These are phyloP conservation scores for Ophiostoma ulmi DNA, from an alignment of 2,329 filamentous ascomycete genomes.

Conservation along the genomic window DNA sequence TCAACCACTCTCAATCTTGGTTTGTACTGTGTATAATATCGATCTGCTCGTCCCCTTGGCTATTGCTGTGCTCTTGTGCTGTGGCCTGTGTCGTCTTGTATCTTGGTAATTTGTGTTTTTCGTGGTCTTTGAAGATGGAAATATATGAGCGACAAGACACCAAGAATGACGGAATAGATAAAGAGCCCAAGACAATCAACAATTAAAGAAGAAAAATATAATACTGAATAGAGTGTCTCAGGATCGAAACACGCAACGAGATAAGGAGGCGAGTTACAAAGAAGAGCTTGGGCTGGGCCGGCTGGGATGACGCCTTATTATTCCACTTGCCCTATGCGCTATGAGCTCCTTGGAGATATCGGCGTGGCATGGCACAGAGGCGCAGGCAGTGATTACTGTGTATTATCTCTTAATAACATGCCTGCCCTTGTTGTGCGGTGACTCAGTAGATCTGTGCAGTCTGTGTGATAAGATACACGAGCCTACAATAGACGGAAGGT, in stretches of 20 bases:
- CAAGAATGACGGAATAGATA: neutral
- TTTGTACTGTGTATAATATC: neutral
- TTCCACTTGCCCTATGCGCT: slow-evolving; percentile 2
- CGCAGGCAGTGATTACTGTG: neutral
- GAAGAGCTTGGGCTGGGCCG: neutral
- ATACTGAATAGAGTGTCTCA: neutral
- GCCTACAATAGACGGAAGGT: neutral
- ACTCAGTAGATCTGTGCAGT: neutral
- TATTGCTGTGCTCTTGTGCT: neutral
- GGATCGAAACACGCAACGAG: slow-evolving; percentile 5
- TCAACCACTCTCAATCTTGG: neutral
- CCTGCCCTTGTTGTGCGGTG: neutral
- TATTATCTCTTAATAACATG: too few species aligned
- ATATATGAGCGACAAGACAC: neutral
- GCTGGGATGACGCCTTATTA: neutral
- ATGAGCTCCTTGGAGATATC: neutral
- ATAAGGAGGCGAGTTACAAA: slow-evolving; percentile 1
- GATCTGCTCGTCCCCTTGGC: slow-evolving; percentile 1
- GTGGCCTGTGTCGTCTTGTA: neutral
- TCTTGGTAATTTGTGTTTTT: neutral
- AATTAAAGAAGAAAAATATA: neutral
- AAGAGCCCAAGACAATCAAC: neutral
- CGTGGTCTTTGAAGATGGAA: neutral
- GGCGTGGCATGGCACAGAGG: neutral
- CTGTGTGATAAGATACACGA: neutral